These are phyloP conservation scores for Phascolomyces articulosus DNA, from an alignment of 371 early-diverging fungal species.

Conservation along the genomic window DNA sequence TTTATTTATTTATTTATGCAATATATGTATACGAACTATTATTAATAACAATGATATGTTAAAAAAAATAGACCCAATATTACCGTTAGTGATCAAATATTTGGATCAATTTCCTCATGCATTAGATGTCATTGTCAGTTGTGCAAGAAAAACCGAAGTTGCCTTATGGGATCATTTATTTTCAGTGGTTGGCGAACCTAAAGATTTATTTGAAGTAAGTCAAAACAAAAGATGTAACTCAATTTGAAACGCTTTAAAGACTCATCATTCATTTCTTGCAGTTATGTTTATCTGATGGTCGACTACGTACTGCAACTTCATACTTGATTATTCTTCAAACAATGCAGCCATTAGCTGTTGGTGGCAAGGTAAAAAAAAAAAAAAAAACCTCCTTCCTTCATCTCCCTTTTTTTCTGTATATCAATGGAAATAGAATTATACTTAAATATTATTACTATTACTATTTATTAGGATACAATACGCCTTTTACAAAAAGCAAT, in stretches of 20 bases:
- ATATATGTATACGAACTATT: neutral
- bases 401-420: neutral
- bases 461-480: conserved; percentile 57
- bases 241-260: neutral
- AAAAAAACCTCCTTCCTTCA: too few species aligned
- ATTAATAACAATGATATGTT: neutral
- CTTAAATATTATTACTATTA: neutral
- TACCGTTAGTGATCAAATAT: conserved; percentile 73
- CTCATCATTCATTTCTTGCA: conserved; percentile 20
- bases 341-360: conserved; percentile 71
- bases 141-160: conserved; percentile 90
- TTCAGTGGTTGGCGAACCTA: conserved; percentile 76
- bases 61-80: conserved; percentile 54
- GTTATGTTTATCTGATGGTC: conserved; percentile 71
- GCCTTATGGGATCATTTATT: conserved; percentile 90
- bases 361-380: conserved; percentile 53
- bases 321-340: conserved; percentile 87
- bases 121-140: conserved; percentile 84
- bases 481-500: conserved; percentile 75
- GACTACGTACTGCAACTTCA: conserved; percentile 81
- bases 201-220: conserved; percentile 74
- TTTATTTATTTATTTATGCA: neutral
- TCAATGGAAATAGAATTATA: neutral
- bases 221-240: neutral
- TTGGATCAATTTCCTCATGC: conserved; percentile 75